phyloP scores from a whole-genome alignment of 2,329 filamentous ascomycete genomes.

The Pseudogymnoascus sp. region DNA sequence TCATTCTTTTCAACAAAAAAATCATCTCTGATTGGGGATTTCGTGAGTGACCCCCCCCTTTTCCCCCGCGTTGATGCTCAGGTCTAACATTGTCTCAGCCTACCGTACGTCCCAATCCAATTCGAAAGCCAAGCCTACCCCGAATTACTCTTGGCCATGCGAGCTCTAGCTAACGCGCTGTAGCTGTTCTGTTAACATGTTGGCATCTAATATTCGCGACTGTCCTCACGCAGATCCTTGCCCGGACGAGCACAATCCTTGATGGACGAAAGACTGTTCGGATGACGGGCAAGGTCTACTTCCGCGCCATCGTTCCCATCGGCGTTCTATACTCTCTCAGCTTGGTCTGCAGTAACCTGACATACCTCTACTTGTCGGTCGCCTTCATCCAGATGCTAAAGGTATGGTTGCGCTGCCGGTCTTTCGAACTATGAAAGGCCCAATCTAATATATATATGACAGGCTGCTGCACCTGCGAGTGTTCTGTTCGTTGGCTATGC shows the following conservation, averaged over 20 bases:
- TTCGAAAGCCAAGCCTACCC: not conserved
- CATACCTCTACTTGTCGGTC: slow-evolving; percentile 60
- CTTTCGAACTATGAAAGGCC: slow-evolving; percentile 35
- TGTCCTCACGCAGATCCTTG: slow-evolving; percentile 56
- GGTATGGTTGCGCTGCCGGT: slow-evolving; percentile 58
- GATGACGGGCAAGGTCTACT: slow-evolving; percentile 53
- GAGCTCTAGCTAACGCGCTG: slow-evolving; percentile 22
- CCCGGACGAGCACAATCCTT: slow-evolving; percentile 54
- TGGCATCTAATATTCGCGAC: slow-evolving; percentile 63
- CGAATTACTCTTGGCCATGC: not conserved
- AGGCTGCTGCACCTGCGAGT: slow-evolving; percentile 1
- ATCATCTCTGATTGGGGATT: slow-evolving; percentile 69
- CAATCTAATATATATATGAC: not conserved
- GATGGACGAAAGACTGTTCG: slow-evolving; percentile 54
- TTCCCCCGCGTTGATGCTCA: slow-evolving; percentile 13
- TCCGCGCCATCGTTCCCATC: slow-evolving; percentile 57
- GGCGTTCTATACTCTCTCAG: slow-evolving; percentile 58
- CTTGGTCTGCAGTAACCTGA: slow-evolving; percentile 59
- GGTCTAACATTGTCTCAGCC: slow-evolving; percentile 28
- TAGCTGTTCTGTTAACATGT: slow-evolving; percentile 51
- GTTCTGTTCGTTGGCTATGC: slow-evolving; percentile 6
- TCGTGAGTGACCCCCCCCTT: slow-evolving; percentile 44
- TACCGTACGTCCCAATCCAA: slow-evolving; percentile 35
- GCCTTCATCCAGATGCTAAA: slow-evolving; percentile 66
- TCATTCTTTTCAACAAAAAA: slow-evolving; percentile 92